These are phyloP conservation scores for Xylaria sp. DNA, from an alignment of 2,329 filamentous ascomycete species.

Conservation along the genomic window DNA sequence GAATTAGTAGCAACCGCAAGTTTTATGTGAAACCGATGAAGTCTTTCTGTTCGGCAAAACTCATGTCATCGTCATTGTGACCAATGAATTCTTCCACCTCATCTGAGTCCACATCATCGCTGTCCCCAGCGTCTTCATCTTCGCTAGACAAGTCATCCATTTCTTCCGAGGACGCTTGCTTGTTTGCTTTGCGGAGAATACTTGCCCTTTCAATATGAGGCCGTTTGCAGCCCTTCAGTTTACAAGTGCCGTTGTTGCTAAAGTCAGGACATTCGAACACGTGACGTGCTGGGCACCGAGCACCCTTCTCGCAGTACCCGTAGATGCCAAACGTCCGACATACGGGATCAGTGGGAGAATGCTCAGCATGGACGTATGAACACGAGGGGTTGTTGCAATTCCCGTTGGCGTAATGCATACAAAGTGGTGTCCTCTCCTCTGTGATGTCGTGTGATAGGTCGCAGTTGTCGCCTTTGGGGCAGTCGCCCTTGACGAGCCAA, in stretches of 20 bases:
- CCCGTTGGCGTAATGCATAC: constrained; percentile 88
- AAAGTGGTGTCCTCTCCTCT: constrained; percentile 85
- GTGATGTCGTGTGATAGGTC: constrained; percentile 89
- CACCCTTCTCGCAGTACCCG: constrained; percentile 89
- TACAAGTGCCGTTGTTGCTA: constrained; percentile 88
- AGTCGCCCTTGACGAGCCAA: constrained; percentile 81
- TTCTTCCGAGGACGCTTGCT: constrained; percentile 56
- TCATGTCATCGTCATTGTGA: constrained; percentile 63
- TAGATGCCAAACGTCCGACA: constrained; percentile 86
- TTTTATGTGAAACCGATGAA: constrained; percentile 62
- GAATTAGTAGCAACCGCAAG: constrained; percentile 38
- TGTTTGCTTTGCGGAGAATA: constrained; percentile 75
- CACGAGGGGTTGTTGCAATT: constrained; percentile 89
- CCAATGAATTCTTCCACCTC: constrained; percentile 73
- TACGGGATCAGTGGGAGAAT: constrained; percentile 79
- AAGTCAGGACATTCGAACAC: constrained; percentile 95
- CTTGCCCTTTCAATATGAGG: constrained; percentile 90
- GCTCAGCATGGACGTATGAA: constrained; percentile 84
- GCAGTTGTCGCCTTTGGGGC: constrained; percentile 80
- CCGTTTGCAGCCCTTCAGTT: constrained; percentile 81
- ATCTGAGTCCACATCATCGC: constrained; percentile 83
- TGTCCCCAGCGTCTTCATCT: constrained; percentile 75
- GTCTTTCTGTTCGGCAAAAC: constrained; percentile 68
- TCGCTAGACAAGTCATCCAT: constrained; percentile 81
- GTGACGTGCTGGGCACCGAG: constrained; percentile 81